Evolutionary conservation across 495 filamentous ascomycete genomes (phyloP).

Genomic region (Tricharina praecox): DNA sequence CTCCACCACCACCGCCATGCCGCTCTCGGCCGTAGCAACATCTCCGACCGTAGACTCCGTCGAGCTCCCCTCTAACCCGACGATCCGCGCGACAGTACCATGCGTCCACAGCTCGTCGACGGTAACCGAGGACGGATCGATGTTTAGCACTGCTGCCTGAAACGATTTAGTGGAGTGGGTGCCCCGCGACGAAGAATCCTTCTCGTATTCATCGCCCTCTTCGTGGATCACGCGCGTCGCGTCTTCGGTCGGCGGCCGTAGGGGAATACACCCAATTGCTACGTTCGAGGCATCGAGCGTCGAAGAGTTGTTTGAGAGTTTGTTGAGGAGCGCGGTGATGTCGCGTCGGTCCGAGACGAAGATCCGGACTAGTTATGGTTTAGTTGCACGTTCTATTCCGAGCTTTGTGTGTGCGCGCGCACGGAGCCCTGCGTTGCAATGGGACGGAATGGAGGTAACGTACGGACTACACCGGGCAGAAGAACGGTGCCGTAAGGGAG

Average conservation of each 20-base stretch:
- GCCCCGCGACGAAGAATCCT: slow-evolving; percentile 8
- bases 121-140: slow-evolving; percentile 43
- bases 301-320: slow-evolving; percentile 37
- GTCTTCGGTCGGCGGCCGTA: slow-evolving; percentile 35
- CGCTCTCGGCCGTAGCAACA: slow-evolving; percentile 10
- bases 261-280: slow-evolving; percentile 50
- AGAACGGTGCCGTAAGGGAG: slow-evolving; percentile 47
- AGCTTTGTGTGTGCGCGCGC: no score
- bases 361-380: slow-evolving; percentile 43
- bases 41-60: slow-evolving; percentile 13
- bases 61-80: slow-evolving; percentile 43
- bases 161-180: slow-evolving; percentile 2
- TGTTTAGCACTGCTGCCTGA: slow-evolving; percentile 16
- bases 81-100: slow-evolving; percentile 50
- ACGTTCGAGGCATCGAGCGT: slow-evolving; percentile 39
- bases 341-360: slow-evolving; percentile 49
- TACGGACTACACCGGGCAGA: slow-evolving; percentile 43
- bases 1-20: slow-evolving; percentile 57
- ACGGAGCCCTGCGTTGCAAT: not conserved
- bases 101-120: slow-evolving; percentile 47
- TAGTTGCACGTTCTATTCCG: no score
- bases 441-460: not conserved
- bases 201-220: slow-evolving; percentile 27
- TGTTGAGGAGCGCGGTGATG: slow-evolving; percentile 47
- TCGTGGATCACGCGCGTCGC: slow-evolving; percentile 23